These are phyloP conservation scores for Verbena officinalis DNA, from an alignment of 257 asterid genomes.

Conservation along the genomic window DNA sequence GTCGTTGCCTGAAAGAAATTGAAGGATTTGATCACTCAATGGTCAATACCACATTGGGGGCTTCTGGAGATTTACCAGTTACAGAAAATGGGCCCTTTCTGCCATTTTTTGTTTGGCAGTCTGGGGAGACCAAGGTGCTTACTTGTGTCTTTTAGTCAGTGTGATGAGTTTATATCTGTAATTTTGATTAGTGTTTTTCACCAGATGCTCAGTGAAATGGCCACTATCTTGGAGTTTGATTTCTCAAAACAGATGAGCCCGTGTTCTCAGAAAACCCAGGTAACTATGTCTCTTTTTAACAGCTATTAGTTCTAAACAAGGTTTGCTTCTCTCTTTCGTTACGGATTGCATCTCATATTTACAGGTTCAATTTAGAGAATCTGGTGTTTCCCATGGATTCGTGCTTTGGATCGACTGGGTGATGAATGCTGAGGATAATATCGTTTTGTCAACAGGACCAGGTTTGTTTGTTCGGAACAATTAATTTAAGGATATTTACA, in stretches of 20 bases:
- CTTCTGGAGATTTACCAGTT: slow-evolving; percentile 78
- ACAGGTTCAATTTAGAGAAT: slow-evolving; percentile 60
- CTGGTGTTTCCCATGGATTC: slow-evolving; percentile 84
- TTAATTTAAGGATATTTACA: no score
- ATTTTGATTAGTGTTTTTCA: slow-evolving; percentile 7
- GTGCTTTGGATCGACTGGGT: slow-evolving; percentile 95
- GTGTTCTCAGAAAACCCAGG: slow-evolving; percentile 81
- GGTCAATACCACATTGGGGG: slow-evolving; percentile 77
- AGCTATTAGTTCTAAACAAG: background rate
- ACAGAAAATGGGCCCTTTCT: slow-evolving; percentile 67
- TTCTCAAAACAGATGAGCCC: slow-evolving; percentile 61
- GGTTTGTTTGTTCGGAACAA: slow-evolving; percentile 44
- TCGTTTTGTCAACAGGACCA: slow-evolving; percentile 73
- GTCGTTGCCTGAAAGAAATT: slow-evolving; percentile 66
- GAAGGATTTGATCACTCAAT: slow-evolving; percentile 88
- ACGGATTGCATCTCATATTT: slow-evolving; percentile 23
- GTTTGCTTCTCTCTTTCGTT: background rate
- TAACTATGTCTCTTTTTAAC: slow-evolving; percentile 27
- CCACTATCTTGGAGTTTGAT: slow-evolving; percentile 80
- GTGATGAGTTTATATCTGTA: slow-evolving; percentile 12
- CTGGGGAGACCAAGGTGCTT: slow-evolving; percentile 78
- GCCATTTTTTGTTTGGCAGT: slow-evolving; percentile 76
- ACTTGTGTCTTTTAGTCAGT: slow-evolving; percentile 13
- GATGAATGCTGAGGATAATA: slow-evolving; percentile 49
- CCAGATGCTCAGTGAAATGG: slow-evolving; percentile 68